A percentile compares a stretch with the other conserved stretches of the same genome.
Conservation (phyloP, 768 basidiomycete species). For the Boletus coccyginus region DNA sequence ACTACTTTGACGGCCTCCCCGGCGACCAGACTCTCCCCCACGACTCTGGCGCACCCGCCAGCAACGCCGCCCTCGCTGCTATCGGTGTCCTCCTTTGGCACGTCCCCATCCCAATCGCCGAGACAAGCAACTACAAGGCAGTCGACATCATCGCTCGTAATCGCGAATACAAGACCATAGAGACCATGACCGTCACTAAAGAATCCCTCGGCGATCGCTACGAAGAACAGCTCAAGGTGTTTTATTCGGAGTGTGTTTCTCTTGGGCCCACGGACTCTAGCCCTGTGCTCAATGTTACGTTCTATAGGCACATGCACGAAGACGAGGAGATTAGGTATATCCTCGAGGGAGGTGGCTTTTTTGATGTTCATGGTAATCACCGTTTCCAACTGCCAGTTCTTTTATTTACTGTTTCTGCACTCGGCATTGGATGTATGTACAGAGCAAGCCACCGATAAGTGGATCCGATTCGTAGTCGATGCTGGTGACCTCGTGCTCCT, state of each 20-base stretch:
- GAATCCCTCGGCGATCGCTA: slow-evolving; percentile 79
- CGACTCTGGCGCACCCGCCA: slow-evolving; percentile 59
- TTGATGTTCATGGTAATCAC: slow-evolving; percentile 78
- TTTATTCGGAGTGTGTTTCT: slow-evolving; percentile 69
- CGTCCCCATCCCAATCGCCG: slow-evolving; percentile 52
- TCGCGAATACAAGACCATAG: slow-evolving; percentile 79
- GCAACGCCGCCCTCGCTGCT: slow-evolving; percentile 43
- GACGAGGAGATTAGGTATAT: slow-evolving; percentile 95
- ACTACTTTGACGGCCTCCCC: slow-evolving; percentile 66
- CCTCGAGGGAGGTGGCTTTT: slow-evolving; percentile 81
- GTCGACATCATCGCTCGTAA: slow-evolving; percentile 63
- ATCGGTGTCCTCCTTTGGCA: slow-evolving; percentile 68
- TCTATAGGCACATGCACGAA: slow-evolving; percentile 81
- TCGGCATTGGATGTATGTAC: neutral
- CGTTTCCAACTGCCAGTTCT: too few species aligned
- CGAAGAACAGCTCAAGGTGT: slow-evolving; percentile 76
- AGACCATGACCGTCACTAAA: slow-evolving; percentile 73
- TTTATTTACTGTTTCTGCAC: neutral
- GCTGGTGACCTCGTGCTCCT: slow-evolving; percentile 84
- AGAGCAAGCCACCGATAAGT: slow-evolving; percentile 67
- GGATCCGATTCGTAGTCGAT: slow-evolving; percentile 76
- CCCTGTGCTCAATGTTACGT: neutral
- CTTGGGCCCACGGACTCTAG: too few species aligned
- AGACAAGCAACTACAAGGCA: slow-evolving; percentile 40
- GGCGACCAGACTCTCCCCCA: slow-evolving; percentile 84